Conservation (phyloP, 495 filamentous ascomycete genomes). For the Zalerion maritima region DNA sequence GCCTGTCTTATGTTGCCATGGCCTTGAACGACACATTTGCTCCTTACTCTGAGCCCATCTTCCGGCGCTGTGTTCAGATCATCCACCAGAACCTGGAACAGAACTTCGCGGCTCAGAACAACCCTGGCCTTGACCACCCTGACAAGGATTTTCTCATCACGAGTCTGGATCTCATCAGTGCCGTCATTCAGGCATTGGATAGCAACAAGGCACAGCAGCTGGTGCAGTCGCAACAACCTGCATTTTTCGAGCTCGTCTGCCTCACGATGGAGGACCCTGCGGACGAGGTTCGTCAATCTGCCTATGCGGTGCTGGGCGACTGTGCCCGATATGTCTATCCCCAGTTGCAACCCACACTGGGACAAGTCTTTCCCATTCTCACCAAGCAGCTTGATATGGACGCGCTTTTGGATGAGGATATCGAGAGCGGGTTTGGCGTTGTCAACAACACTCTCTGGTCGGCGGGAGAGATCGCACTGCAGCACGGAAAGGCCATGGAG, state of each 20-base stretch:
- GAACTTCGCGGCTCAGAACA: conserved; percentile 44
- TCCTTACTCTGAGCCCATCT: conserved; percentile 71
- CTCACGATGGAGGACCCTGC: conserved; percentile 88
- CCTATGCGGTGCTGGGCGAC: conserved; percentile 89
- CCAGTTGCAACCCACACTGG: conserved; percentile 61
- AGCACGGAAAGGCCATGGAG: conserved; percentile 52
- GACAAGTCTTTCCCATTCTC: conserved; percentile 60
- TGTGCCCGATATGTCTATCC: conserved; percentile 91
- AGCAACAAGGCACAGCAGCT: conserved; percentile 58
- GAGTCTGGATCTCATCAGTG: conserved; percentile 85
- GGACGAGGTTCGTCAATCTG: conserved; percentile 90
- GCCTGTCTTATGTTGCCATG: conserved; percentile 83
- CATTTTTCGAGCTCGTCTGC: conserved; percentile 77
- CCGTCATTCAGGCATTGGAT: conserved; percentile 85
- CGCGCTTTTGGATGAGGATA: conserved; percentile 54
- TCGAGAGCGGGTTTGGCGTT: conserved; percentile 69
- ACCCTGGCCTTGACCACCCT: conserved; percentile 57
- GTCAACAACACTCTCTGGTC: conserved; percentile 99
- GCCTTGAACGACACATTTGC: conserved; percentile 73
- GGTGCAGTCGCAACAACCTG: conserved; percentile 56
- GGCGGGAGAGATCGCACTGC: conserved; percentile 81
- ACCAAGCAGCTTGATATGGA: conserved; percentile 77
- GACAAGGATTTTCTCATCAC: conserved; percentile 97
- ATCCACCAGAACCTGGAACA: conserved; percentile 83
- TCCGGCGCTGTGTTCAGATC: conserved; percentile 72